Base-by-base conservation (phyloP, 2,329 filamentous ascomycete species). In the Alternaria arbusti region DNA sequence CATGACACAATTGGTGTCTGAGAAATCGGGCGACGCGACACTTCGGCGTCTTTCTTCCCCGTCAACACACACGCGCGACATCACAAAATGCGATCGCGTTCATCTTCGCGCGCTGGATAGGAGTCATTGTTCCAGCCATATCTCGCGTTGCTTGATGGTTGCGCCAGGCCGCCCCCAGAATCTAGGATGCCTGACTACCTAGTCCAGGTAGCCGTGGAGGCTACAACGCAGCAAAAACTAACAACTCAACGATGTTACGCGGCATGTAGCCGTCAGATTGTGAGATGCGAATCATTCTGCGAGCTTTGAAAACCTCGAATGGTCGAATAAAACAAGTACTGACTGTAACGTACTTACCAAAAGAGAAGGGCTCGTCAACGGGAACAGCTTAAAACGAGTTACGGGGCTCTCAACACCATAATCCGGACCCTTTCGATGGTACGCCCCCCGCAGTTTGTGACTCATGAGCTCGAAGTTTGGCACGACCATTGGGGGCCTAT, bases 1-100 rank as follows among this genome's bases (percentile, higher is more conserved):
- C 72, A 76, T 71, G 71, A 74, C 70, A 72, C 74, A 58, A 13
- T 64, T 32, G 47, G 32, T 64, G 73, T 75, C 51, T 69, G 66
- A 66, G 57, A 66, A 57, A n/a, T 66, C 69, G 67, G 69, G 56
- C 57, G 57, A 60, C 57, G 70, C 64, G 63, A 72, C 68, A 52
- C 30, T 52, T 47, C 51, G 52, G 51, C 46, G 44, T 13, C 43
- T 58, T 12, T 57, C 45, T 28, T 10, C 28, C 17, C n/a, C 26
- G 17, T 32, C n/a, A 32, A 36, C 8, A 3, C 9, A 51, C 49
- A 32, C 26, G 28, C 17, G 15, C 32, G 20, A n/a, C 28, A 51
- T 36, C 49, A n/a, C 17, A 4, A n/a, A 51, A 3, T 51, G 28
- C 28, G 9, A 15, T 17, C 4, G 32, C 20, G 17, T 10, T 51